Percentiles rank a stretch among this genome's conserved stretches.
phyloP scores from a whole-genome alignment of 1,284 basidiomycete genomes.

The Boletus calvinii region DNA sequence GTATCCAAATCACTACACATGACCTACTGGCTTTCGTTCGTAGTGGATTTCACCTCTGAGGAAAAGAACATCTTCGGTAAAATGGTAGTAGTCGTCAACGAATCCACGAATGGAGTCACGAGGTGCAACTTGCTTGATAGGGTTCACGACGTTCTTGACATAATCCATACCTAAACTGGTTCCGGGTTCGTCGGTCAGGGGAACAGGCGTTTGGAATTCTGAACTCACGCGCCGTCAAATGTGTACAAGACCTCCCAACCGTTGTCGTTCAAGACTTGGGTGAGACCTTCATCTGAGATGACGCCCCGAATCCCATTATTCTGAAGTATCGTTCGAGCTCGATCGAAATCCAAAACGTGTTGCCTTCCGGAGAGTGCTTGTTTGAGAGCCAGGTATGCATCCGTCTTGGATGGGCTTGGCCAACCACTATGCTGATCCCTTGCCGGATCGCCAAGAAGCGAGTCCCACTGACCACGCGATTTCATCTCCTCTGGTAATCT shows the following conservation, averaged over 20 bases:
- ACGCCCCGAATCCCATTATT: slow-evolving; percentile 16
- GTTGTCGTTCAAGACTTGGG: slow-evolving; percentile 32
- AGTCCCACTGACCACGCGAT: slow-evolving; percentile 31
- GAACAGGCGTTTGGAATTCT: not conserved
- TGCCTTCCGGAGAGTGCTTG: slow-evolving; percentile 18
- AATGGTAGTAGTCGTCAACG: slow-evolving; percentile 38
- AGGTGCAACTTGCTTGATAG: slow-evolving; percentile 39
- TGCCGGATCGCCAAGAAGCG: slow-evolving; percentile 21
- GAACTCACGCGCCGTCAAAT: slow-evolving; percentile 40
- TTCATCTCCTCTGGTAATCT: slow-evolving; percentile 35
- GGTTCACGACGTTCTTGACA: slow-evolving; percentile 43
- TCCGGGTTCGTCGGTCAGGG: slow-evolving; percentile 10
- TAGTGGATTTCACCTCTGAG: slow-evolving; percentile 46
- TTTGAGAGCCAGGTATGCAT: slow-evolving; percentile 22
- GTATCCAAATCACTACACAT: slow-evolving; percentile 2
- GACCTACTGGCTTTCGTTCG: slow-evolving; percentile 44
- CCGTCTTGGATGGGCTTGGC: slow-evolving; percentile 22
- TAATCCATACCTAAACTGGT: slow-evolving; percentile 44
- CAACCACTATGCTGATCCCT: slow-evolving; percentile 26
- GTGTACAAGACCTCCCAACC: slow-evolving; percentile 42
- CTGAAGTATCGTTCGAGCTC: slow-evolving; percentile 21
- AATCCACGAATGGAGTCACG: slow-evolving; percentile 39
- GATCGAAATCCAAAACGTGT: slow-evolving; percentile 20
- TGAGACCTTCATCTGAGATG: slow-evolving; percentile 33
- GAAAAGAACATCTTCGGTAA: slow-evolving; percentile 39